Conservation (phyloP, 306 rosid species). For the Quercus suber region DNA sequence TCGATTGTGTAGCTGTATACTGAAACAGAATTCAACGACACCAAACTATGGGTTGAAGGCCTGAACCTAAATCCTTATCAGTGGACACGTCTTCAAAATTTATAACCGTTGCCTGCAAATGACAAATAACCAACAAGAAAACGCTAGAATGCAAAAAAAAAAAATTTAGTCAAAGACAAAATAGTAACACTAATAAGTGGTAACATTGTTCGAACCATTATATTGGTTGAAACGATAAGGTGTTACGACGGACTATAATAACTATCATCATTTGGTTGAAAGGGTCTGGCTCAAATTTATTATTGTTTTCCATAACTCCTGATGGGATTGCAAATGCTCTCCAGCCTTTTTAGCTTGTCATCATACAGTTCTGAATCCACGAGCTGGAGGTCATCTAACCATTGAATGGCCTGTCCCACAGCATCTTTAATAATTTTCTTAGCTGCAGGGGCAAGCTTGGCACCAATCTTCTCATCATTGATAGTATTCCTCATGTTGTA, state of each 20-base stretch:
- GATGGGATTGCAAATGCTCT: slow-evolving; percentile 19
- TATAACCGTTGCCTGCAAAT: no score
- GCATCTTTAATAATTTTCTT: slow-evolving; percentile 16
- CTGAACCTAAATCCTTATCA: no score
- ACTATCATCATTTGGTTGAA: no score
- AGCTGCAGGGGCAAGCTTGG: not conserved
- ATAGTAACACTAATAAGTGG: no score
- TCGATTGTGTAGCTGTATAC: no score
- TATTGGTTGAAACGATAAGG: not conserved
- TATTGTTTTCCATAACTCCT: not conserved
- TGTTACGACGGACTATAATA: not conserved
- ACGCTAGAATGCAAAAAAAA: no score
- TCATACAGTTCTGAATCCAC: slow-evolving; percentile 2
- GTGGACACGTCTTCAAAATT: no score
- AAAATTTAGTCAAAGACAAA: no score
- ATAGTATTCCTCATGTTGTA: slow-evolving; percentile 12
- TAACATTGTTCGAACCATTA: accelerated
- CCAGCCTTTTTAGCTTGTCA: slow-evolving; percentile 2
- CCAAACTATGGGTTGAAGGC: no score
- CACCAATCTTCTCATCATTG: slow-evolving; percentile 11
- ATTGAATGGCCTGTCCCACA: not conserved
- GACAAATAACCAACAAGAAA: no score
- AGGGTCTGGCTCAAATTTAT: not conserved
- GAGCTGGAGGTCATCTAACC: slow-evolving; percentile 14
- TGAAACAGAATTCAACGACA: no score